Conservation (phyloP, 495 filamentous ascomycete genomes). For the Neohortaea acidophila region DNA sequence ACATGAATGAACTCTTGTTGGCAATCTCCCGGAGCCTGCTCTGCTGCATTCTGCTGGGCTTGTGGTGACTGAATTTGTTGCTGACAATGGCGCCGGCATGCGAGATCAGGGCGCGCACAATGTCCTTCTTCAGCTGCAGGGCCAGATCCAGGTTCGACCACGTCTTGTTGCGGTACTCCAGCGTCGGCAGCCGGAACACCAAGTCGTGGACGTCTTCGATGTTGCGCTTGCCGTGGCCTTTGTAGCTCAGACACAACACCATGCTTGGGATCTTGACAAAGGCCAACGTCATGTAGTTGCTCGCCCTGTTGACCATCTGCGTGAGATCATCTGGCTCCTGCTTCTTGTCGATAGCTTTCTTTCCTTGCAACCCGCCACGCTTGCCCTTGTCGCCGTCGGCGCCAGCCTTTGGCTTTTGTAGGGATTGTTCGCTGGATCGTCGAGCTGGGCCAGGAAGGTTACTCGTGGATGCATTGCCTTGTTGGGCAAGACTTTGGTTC, state of each 20-base stretch:
- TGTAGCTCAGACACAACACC: slow-evolving; percentile 90
- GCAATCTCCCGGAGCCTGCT: slow-evolving; percentile 69
- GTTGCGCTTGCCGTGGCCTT: slow-evolving; percentile 88
- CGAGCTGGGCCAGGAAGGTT: slow-evolving; percentile 7
- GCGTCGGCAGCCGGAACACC: slow-evolving; percentile 83
- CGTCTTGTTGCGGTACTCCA: slow-evolving; percentile 95
- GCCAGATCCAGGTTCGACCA: slow-evolving; percentile 97
- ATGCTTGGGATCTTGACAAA: slow-evolving; percentile 91
- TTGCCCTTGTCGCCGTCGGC: slow-evolving; percentile 34
- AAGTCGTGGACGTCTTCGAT: slow-evolving; percentile 93
- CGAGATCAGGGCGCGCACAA: slow-evolving; percentile 84
- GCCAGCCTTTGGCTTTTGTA: slow-evolving; percentile 26
- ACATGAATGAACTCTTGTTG: slow-evolving; percentile 24
- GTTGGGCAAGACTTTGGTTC: slow-evolving; percentile 10
- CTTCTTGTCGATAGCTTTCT: slow-evolving; percentile 29
- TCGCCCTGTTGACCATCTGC: slow-evolving; percentile 91
- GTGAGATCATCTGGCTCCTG: slow-evolving; percentile 64
- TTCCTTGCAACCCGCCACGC: slow-evolving; percentile 39
- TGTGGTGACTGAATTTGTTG: slow-evolving; percentile 84
- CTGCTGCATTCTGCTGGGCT: slow-evolving; percentile 31
- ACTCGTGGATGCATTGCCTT: slow-evolving; percentile 9
- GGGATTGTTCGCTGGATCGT: slow-evolving; percentile 37
- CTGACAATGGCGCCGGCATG: slow-evolving; percentile 93
- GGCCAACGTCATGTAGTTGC: slow-evolving; percentile 91
- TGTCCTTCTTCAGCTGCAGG: slow-evolving; percentile 77